Percentiles rank a stretch among this genome's conserved stretches.
Evolutionary conservation across 768 basidiomycete genomes (phyloP).

Genomic region (Hydnum rufescens): DNA sequence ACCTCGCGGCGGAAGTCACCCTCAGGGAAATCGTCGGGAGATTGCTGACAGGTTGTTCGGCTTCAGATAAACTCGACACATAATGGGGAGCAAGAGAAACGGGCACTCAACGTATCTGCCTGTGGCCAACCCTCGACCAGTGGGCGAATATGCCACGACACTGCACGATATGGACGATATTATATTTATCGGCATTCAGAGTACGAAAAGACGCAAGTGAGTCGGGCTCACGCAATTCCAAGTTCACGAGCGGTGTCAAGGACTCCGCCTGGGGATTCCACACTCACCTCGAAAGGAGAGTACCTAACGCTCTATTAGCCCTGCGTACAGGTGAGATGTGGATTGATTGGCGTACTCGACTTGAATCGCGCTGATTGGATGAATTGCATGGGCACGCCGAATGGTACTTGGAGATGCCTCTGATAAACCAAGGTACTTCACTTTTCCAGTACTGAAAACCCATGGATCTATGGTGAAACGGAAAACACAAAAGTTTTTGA

Average conservation of each 20-base stretch:
- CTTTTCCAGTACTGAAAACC: conserved; percentile 25
- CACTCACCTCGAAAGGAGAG: conserved; percentile 12
- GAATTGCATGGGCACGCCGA: conserved; percentile 11
- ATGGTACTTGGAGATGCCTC: conserved; percentile 18
- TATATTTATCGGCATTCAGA: too few relatives aligned
- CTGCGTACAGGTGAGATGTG: not conserved
- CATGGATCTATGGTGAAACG: not conserved
- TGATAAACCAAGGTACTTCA: conserved; percentile 33
- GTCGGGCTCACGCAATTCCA: conserved; percentile 19
- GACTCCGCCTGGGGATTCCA: not conserved
- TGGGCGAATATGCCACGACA: conserved; percentile 32
- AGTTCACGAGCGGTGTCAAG: conserved; percentile 15
- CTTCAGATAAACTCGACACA: too few relatives aligned
- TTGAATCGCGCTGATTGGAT: conserved; percentile 11
- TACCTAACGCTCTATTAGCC: not conserved
- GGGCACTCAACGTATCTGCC: conserved; percentile 24
- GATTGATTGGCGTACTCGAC: conserved; percentile 8
- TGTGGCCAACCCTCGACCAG: conserved; percentile 33
- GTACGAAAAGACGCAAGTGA: not conserved
- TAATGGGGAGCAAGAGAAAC: too few relatives aligned
- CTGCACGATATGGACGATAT: too few relatives aligned
- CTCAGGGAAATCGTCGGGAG: conserved; percentile 3
- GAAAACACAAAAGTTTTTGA: not conserved
- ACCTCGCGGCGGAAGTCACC: conserved; percentile 6
- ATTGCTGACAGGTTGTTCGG: too few relatives aligned